Percentiles rank a stretch among this genome's conserved stretches.
Evolutionary conservation across 2,329 filamentous ascomycete species (phyloP).

Genomic region (Apiospora phragmitis): DNA sequence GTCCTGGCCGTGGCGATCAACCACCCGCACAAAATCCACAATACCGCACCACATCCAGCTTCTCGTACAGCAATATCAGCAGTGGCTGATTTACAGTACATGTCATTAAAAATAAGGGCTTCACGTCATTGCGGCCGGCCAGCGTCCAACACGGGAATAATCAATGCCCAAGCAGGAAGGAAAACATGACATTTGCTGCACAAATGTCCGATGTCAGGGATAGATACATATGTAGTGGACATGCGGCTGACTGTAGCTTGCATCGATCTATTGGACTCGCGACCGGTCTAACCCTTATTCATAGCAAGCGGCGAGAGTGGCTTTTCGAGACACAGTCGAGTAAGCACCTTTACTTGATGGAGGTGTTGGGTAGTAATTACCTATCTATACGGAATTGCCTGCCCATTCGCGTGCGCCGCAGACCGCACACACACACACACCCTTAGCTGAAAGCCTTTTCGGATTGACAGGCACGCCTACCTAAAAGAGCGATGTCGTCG

Average conservation of each 20-base stretch:
- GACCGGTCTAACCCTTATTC: background rate
- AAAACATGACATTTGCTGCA: background rate
- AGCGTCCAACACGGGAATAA: background rate
- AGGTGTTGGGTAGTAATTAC: background rate
- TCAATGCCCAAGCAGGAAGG: background rate
- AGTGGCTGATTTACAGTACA: background rate
- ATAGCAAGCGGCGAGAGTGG: background rate
- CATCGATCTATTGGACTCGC: background rate
- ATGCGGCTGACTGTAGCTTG: background rate
- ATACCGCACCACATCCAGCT: background rate
- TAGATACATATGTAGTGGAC: background rate
- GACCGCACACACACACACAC: background rate
- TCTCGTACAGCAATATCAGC: no score
- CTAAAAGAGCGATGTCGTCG: background rate
- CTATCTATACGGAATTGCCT: background rate
- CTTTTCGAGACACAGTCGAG: no score
- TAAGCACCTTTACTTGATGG: background rate
- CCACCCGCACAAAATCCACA: no score
- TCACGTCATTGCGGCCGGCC: background rate
- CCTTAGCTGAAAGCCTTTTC: background rate
- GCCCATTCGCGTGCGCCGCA: background rate
- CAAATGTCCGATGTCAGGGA: background rate
- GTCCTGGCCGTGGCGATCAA: background rate
- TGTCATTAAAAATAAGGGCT: background rate
- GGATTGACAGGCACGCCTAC: slow-evolving; percentile 5